These are phyloP conservation scores for Prunella vulgaris DNA, from an alignment of 257 asterid genomes.

Conservation along the genomic window DNA sequence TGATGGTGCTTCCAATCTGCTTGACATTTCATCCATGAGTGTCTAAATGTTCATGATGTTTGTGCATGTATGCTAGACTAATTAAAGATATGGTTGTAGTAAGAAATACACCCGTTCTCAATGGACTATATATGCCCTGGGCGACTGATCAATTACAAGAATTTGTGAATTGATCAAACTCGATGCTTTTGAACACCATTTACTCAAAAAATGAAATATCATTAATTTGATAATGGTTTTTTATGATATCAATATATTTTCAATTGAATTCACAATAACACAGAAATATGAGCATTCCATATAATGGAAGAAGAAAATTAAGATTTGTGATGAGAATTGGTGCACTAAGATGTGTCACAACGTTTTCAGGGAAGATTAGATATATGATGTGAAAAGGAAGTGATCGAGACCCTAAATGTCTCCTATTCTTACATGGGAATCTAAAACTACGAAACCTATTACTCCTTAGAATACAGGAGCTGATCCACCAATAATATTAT, in stretches of 20 bases:
- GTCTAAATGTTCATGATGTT: background rate
- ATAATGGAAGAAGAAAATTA: background rate
- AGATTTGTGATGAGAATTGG: background rate
- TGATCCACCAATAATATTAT: background rate
- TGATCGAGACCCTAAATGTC: no score
- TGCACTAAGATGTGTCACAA: background rate
- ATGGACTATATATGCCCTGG: background rate
- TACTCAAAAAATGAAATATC: no score
- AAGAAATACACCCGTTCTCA: background rate
- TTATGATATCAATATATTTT: background rate
- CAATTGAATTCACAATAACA: background rate
- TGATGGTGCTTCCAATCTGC: background rate
- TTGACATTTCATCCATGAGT: background rate
- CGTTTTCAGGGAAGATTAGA: background rate
- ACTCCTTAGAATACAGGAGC: no score
- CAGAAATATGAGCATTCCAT: background rate
- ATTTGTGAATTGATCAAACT: no score
- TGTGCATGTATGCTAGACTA: background rate
- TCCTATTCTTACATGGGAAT: no score
- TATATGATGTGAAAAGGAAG: background rate
- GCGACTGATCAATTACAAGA: background rate
- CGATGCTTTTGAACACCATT: background rate
- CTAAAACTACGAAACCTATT: no score
- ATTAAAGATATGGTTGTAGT: background rate
- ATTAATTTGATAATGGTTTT: background rate